Percentiles rank a stretch among this genome's conserved stretches.
Conservation (phyloP, 2,329 filamentous ascomycete species). For the Colletotrichum sp. region DNA sequence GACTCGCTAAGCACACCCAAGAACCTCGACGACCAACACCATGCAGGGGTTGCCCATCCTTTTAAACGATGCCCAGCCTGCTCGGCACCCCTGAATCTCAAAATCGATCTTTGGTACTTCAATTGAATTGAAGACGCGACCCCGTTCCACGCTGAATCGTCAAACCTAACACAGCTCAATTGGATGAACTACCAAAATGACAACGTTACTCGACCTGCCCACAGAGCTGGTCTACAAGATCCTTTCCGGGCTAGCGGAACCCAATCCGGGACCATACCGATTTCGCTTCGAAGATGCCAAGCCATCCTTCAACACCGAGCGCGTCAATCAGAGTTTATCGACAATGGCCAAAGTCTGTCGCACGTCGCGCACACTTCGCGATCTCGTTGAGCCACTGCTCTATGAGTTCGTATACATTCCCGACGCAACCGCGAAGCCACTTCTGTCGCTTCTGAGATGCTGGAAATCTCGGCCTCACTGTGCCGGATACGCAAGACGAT, state of each 20-base stretch:
- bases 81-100: neutral
- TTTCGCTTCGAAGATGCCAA: neutral
- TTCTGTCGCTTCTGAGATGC: neutral
- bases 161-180: neutral
- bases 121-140: neutral
- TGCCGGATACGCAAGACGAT: neutral
- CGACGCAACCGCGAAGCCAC: neutral
- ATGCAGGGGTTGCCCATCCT: neutral
- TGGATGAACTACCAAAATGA: neutral
- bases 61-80: neutral
- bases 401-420: neutral
- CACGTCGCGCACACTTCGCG: neutral
- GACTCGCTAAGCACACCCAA: neutral
- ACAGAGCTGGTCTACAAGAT: conserved; percentile 6
- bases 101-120: neutral
- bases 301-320: neutral
- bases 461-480: conserved; percentile 1
- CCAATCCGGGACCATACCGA: neutral
- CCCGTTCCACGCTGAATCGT: neutral
- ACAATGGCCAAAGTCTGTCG: conserved; percentile 1
- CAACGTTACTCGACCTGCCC: neutral
- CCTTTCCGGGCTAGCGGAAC: neutral
- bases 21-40: neutral
- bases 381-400: neutral
- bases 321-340: neutral